Conservation (phyloP, 2,329 filamentous ascomycete genomes). For the Aspergillus sp. region DNA sequence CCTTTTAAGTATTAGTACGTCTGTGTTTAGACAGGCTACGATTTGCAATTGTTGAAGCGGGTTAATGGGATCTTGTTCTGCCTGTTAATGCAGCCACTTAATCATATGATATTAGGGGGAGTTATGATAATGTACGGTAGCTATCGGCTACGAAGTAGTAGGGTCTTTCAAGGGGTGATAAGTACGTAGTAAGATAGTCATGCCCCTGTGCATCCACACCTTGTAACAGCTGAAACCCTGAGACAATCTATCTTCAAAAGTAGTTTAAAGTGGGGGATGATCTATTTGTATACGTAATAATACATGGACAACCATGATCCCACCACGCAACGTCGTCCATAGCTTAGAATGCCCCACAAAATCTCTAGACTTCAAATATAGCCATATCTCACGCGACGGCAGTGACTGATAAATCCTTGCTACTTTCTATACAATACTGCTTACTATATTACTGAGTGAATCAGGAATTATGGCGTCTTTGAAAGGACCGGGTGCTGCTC, state of each 20-base stretch:
- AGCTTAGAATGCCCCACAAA: slow-evolving; percentile 1
- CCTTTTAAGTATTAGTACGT: no score
- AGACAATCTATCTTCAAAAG: background rate
- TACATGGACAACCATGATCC: background rate
- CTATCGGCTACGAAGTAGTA: no score
- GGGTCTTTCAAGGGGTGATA: no score
- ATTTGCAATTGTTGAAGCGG: background rate
- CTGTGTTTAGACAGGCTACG: background rate
- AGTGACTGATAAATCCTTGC: background rate
- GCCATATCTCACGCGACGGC: background rate
- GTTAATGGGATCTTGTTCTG: background rate
- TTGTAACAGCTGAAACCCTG: background rate
- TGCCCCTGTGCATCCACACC: background rate
- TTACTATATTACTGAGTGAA: no score
- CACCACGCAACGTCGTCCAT: background rate
- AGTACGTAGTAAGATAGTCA: no score
- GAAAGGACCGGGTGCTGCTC: slow-evolving; percentile 56
- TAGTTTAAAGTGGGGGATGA: background rate
- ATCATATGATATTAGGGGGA: no score
- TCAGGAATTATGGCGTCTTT: slow-evolving; percentile 41
- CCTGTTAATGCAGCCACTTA: no score
- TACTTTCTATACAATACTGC: background rate
- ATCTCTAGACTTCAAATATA: background rate
- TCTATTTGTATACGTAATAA: background rate
- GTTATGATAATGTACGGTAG: no score